Base-by-base conservation (phyloP, 495 filamentous ascomycete species). In the Glarea lozoyensis region DNA sequence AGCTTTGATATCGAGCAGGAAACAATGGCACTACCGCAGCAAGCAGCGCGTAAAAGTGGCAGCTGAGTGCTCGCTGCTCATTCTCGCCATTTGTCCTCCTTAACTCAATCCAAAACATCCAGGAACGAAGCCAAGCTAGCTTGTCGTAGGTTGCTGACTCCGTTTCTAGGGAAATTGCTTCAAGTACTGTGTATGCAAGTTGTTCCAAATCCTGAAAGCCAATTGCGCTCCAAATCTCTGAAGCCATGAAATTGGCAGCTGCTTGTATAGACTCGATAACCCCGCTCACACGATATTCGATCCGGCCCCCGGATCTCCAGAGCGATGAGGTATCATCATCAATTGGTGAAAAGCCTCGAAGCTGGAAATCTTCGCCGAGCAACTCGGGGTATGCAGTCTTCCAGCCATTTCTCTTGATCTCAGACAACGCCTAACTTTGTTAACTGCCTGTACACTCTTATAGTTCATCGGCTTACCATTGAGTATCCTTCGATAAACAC, bases 61-160 rank as follows among this genome's bases (percentile, higher is more conserved):
- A 12, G 15, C 15, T 34, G n/a, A 48, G 30, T 1, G 36, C 19
- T 13, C 30, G 45, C 32, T 48, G 29, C 4, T 36, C 19, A 18
- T 35, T 18, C 12, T 15, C 25, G 11, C 12, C 18, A 40, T 16
- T 24, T 10, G 11, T 23, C 2, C 12, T 12, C 12, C 45, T 22
- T 21, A 48, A 24, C 15, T 48, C 45, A 37, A 48, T 48, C 45
- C 45, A 48, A 25, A 48, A 48, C 27, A 48, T 25, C 45, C 45
- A 48, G 1, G 45, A 41, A 3, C 45, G 27, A 2, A 48, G 37
- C 37, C 37, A 41, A 34, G 45, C 27, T 6, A 42, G 25, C n/a
- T 27, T 18, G 22, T 48, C 37, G 23, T 36, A 48, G 7, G 30
- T 24, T 4, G 24, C 45, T 23, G 12, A 22, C 10, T 48, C 37